Base-by-base conservation (phyloP, 768 basidiomycete species). In the Boletus pseudopeckii region DNA sequence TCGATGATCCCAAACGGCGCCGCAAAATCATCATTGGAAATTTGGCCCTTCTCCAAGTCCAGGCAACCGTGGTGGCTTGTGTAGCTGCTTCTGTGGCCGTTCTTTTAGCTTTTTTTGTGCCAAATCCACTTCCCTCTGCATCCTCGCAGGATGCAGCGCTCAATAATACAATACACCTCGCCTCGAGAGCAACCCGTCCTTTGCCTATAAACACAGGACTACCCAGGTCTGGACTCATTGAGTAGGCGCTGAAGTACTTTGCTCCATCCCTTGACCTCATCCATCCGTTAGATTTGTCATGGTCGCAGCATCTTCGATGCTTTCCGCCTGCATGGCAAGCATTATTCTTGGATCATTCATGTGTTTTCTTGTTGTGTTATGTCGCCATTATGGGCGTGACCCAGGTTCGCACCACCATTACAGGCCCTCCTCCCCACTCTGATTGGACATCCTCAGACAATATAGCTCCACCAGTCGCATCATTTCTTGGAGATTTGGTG, bases 401-500 rank as follows among this genome's bases (percentile, higher is more conserved):
- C 97, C 97, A 51, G 95, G 93, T 86, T 63, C 43, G 77, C 60
- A 32, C 40, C 11, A 15, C 34, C n/a, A 3, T 10, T 18, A 4
- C 45, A 18, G 2, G 6, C 24, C 28, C 34, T 24, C 20, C 24
- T 33, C 20, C 33, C 17, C 44, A 15, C 14, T 32, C 26, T 52
- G 17, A 63, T 48, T 37, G 20, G 10, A 3, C 7, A 11, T 32
- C 14, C 41, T 7, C 64, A 92, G 94, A 97, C 66, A 99, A 99
- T 69, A 95, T 98, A 59, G 90, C 95, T 2, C 92, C 97, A 0
- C 94, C 97, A 0, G 78, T 98, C 9, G 97, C 97, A 0, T 83
- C 92, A 3, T 92, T 91, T 62, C 78, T 98, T 2, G 96, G 97
- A 5, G 97, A 98, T 64, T 78, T 99, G 33, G 78, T 98, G 46